Conservation (phyloP, 2,329 filamentous ascomycete genomes). For the Aspergillus pseudoterreus region DNA sequence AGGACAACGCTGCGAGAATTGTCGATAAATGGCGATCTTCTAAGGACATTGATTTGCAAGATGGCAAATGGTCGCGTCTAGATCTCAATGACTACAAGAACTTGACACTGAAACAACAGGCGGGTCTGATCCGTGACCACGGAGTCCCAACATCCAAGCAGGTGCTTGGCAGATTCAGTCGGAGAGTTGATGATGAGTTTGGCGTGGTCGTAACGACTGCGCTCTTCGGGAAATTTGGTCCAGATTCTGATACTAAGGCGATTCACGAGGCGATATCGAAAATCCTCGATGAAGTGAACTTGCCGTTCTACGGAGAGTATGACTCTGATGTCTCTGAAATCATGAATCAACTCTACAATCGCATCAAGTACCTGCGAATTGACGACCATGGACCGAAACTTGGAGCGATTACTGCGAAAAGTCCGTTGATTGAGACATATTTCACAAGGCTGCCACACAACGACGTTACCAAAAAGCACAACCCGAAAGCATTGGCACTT, state of each 20-base stretch:
- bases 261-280: slow-evolving; percentile 52
- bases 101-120: slow-evolving; percentile 56
- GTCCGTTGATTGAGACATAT: slow-evolving; percentile 86
- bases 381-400: slow-evolving; percentile 86
- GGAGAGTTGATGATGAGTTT: slow-evolving; percentile 65
- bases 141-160: slow-evolving; percentile 68
- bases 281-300: slow-evolving; percentile 78
- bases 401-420: slow-evolving; percentile 71
- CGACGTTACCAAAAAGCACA: slow-evolving; percentile 71
- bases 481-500: slow-evolving; percentile 71
- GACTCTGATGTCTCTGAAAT: slow-evolving; percentile 78
- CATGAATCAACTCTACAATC: slow-evolving; percentile 86
- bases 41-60: slow-evolving; percentile 10
- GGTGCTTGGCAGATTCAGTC: slow-evolving; percentile 75
- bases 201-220: slow-evolving; percentile 66
- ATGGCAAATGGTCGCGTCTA: slow-evolving; percentile 13
- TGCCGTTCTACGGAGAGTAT: slow-evolving; percentile 88
- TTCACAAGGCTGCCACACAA: slow-evolving; percentile 86
- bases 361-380: slow-evolving; percentile 91
- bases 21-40: slow-evolving; percentile 67
- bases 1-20: slow-evolving; percentile 65
- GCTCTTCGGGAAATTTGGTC: slow-evolving; percentile 64
- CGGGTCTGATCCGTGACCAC: slow-evolving; percentile 60
- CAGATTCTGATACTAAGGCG: slow-evolving; percentile 39
- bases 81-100: slow-evolving; percentile 49